These are phyloP conservation scores for Botrytis byssoidea DNA, from an alignment of 2,329 filamentous ascomycete species.

Conservation along the genomic window DNA sequence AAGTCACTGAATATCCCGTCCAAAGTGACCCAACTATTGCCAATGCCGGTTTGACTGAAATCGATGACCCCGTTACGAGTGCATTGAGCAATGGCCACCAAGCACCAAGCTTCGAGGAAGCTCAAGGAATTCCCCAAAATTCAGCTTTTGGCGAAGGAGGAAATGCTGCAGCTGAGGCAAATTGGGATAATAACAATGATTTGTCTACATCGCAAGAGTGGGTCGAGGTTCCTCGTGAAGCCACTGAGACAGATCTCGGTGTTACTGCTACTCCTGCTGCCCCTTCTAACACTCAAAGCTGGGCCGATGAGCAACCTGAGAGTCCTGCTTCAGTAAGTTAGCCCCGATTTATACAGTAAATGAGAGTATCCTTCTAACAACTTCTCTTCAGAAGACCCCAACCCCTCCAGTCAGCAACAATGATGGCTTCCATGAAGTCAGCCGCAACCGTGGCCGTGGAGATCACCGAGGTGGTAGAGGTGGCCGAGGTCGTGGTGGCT, in stretches of 20 bases:
- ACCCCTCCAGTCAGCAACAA: conserved; percentile 44
- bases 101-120: conserved; percentile 40
- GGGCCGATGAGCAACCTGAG: conserved; percentile 77
- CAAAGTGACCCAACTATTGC: conserved; percentile 65
- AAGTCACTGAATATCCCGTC: conserved; percentile 41
- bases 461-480: conserved; percentile 42
- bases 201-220: conserved; percentile 40
- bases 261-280: conserved; percentile 54
- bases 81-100: conserved; percentile 46
- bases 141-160: conserved; percentile 52
- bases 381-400: conserved; percentile 39
- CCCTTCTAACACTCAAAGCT: conserved; percentile 63
- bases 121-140: conserved; percentile 48
- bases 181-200: conserved; percentile 56
- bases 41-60: conserved; percentile 66
- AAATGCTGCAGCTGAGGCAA: conserved; percentile 61
- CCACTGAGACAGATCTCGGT: conserved; percentile 70
- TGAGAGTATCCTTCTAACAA: neutral
- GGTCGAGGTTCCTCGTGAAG: conserved; percentile 68
- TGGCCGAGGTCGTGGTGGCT: conserved; percentile 46
- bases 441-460: conserved; percentile 52
- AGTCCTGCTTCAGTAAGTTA: conserved; percentile 46
- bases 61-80: conserved; percentile 49
- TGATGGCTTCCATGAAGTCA: conserved; percentile 74
- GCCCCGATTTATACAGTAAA: conserved; percentile 12